Percentiles rank a stretch among this genome's conserved stretches.
Conservation (phyloP, 441 rosid genomes). For the Gossypium schwendimanii region DNA sequence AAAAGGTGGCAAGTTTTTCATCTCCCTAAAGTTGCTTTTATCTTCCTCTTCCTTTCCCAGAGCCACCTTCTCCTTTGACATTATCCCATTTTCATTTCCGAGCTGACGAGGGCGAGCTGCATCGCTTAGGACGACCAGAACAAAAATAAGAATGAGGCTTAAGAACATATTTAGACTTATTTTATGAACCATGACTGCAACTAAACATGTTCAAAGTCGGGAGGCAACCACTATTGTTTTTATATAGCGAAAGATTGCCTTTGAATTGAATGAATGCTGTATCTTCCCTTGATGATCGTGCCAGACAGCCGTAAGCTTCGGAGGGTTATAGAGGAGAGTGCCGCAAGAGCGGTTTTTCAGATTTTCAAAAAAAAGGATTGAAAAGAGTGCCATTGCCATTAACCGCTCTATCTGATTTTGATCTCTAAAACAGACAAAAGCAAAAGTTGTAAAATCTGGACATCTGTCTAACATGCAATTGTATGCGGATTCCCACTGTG, state of each 20-base stretch:
- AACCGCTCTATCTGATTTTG: background rate
- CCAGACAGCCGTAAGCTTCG: background rate
- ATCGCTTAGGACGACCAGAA: background rate
- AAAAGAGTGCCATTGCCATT: background rate
- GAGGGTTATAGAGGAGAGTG: background rate
- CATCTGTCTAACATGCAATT: background rate
- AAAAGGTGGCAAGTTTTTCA: constrained; percentile 6
- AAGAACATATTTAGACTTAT: background rate
- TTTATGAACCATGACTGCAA: background rate
- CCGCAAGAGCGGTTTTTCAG: background rate
- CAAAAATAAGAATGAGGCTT: background rate
- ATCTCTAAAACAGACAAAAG: background rate
- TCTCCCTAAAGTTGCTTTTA: background rate
- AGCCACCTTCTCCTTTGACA: background rate
- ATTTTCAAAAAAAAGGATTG: background rate
- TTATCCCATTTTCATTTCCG: background rate
- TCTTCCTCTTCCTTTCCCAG: background rate
- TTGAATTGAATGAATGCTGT: background rate
- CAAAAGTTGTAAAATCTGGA: background rate
- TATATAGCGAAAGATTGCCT: background rate
- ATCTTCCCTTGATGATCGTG: background rate
- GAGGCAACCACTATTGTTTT: background rate
- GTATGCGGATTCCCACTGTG: background rate
- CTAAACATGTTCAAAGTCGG: background rate
- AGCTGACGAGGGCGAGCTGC: background rate